phyloP scores from a whole-genome alignment of 306 rosid species.

The Canavalia gladiata region DNA sequence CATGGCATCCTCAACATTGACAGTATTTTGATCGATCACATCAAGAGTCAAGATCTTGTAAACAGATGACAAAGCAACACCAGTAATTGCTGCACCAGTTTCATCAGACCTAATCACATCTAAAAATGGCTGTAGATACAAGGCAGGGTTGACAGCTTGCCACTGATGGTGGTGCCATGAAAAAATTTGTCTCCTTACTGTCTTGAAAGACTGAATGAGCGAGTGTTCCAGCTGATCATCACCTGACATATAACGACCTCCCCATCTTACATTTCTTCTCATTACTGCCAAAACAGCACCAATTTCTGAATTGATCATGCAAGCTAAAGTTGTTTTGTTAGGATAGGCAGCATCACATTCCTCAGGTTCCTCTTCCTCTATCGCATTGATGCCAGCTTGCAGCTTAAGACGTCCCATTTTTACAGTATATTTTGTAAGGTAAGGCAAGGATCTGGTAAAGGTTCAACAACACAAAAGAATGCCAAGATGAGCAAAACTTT shows the following conservation, averaged over 20 bases:
- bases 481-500: background rate
- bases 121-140: conserved; percentile 94
- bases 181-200: conserved; percentile 82
- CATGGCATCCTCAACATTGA: conserved; percentile 91
- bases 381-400: conserved; percentile 77
- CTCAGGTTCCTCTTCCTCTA: conserved; percentile 96
- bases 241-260: conserved; percentile 87
- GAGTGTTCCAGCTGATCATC: conserved; percentile 97
- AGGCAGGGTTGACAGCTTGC: conserved; percentile 84
- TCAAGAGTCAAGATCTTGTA: conserved; percentile 91
- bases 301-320: conserved; percentile 95
- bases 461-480: conserved; percentile 28
- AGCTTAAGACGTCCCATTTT: conserved; percentile 85
- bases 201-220: conserved; percentile 88
- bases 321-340: conserved; percentile 76
- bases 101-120: conserved; percentile 96
- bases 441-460: conserved; percentile 39
- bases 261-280: conserved; percentile 99
- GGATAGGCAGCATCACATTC: conserved; percentile 72
- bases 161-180: conserved; percentile 94
- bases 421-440: conserved; percentile 34
- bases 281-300: conserved; percentile 96
- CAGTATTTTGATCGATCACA: conserved; percentile 86
- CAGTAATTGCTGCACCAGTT: conserved; percentile 95
- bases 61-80: conserved; percentile 93